A percentile compares a stretch with the other conserved stretches of the same genome.
These are phyloP conservation scores for Ganoderma lucidum DNA, from an alignment of 1,284 basidiomycete genomes.

Conservation along the genomic window DNA sequence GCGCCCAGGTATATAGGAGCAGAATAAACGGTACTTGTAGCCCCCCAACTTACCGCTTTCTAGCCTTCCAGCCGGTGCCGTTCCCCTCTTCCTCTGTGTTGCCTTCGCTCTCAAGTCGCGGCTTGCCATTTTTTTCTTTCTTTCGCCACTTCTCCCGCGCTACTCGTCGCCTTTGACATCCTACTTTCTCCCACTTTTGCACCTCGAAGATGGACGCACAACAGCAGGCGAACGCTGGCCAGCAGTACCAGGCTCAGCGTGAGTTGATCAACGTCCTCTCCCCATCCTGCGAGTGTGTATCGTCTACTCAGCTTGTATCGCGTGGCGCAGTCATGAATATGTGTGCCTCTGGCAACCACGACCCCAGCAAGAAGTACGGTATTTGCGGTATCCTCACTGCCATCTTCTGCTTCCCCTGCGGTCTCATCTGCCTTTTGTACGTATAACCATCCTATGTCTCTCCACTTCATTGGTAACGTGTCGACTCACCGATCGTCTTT, in stretches of 20 bases:
- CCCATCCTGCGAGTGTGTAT: not conserved
- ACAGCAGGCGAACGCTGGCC: not conserved
- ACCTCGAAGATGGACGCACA: not conserved
- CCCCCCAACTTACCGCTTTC: not conserved
- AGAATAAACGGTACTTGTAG: not conserved
- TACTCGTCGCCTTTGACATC: not conserved
- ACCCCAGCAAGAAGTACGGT: slow-evolving; percentile 36
- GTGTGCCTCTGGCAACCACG: slow-evolving; percentile 37
- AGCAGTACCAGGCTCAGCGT: slow-evolving; percentile 16
- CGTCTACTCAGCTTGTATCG: not conserved
- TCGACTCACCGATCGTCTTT: not conserved
- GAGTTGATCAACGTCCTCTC: not conserved
- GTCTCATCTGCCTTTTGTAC: slow-evolving; percentile 40
- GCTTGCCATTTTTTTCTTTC: not conserved
- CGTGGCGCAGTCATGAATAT: slow-evolving; percentile 15
- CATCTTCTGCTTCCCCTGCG: slow-evolving; percentile 38
- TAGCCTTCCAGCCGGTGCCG: not conserved
- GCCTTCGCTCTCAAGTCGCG: not conserved
- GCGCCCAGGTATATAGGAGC: not conserved
- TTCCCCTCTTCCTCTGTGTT: not conserved
- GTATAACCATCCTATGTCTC: slow-evolving; percentile 12
- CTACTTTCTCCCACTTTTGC: not conserved
- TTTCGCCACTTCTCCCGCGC: not conserved
- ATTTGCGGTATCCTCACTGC: slow-evolving; percentile 38
- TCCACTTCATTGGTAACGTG: not conserved